Percentiles rank a stretch among this genome's conserved stretches.
phyloP scores from a whole-genome alignment of 108 stramenopile species.

The Skeletonema marinoi region DNA sequence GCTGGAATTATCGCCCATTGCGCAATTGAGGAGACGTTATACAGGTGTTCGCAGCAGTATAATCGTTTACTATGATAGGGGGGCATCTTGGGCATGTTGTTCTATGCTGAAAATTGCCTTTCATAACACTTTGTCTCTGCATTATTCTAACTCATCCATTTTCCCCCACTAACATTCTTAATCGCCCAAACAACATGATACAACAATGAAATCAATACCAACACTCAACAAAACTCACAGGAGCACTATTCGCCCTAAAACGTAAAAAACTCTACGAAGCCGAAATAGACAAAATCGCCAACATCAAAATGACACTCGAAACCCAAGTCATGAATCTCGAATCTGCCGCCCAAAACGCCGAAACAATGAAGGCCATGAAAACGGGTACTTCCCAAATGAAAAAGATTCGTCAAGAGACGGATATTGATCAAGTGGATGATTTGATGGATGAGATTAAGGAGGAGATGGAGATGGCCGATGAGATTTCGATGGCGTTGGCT shows the following conservation, averaged over 20 bases:
- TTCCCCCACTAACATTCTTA: not conserved
- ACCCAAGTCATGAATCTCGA: constrained; percentile 96
- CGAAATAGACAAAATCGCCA: constrained; percentile 95
- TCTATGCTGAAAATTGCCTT: too few species aligned
- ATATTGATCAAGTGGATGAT: constrained; percentile 95
- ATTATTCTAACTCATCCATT: not conserved
- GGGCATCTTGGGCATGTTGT: not conserved
- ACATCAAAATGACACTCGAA: constrained; percentile 93
- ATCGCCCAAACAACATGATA: not conserved
- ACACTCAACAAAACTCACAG: constrained; percentile 30
- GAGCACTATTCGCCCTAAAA: constrained; percentile 95
- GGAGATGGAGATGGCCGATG: constrained; percentile 90
- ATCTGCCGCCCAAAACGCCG: constrained; percentile 92
- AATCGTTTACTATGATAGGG: not conserved
- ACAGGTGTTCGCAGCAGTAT: not conserved
- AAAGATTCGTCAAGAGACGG: constrained; percentile 83
- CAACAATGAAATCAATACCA: not conserved
- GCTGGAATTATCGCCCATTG: too few species aligned
- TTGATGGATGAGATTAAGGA: constrained; percentile 95
- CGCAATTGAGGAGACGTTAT: too few species aligned
- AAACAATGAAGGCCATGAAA: constrained; percentile 93
- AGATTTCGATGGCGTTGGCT: constrained; percentile 87
- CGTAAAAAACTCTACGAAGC: constrained; percentile 97
- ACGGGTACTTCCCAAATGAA: constrained; percentile 88
- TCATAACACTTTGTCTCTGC: too few species aligned